phyloP scores from a whole-genome alignment of 768 basidiomycete genomes.

The Boletus reticuloceps region DNA sequence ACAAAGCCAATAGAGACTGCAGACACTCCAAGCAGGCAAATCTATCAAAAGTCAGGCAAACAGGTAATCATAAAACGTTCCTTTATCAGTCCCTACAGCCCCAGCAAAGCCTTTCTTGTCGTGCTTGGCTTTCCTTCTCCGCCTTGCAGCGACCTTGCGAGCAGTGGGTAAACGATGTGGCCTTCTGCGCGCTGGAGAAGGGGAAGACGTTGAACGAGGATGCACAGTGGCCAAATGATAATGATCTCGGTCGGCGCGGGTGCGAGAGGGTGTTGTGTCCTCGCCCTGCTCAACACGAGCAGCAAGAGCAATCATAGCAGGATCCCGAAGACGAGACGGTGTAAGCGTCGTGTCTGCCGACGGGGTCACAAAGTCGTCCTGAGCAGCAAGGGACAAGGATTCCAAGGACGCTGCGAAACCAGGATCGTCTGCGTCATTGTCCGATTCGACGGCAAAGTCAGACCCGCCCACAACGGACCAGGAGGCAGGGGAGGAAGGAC shows the following conservation, averaged over 20 bases:
- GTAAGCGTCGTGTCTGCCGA: slow-evolving; percentile 1
- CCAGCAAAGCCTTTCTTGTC: slow-evolving; percentile 14
- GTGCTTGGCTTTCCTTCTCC: slow-evolving; percentile 18
- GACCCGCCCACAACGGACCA: slow-evolving; percentile 39
- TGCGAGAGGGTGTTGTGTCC: slow-evolving; percentile 9
- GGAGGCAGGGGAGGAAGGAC: slow-evolving; percentile 29
- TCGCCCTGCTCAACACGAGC: neutral
- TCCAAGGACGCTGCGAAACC: slow-evolving; percentile 35
- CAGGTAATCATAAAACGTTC: slow-evolving; percentile 44
- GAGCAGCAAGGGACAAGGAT: slow-evolving; percentile 34
- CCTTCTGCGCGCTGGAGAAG: slow-evolving; percentile 47
- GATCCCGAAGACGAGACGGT: neutral
- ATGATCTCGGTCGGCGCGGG: slow-evolving; percentile 25
- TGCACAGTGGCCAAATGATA: slow-evolving; percentile 32
- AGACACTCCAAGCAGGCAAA: neutral
- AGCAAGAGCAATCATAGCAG: neutral
- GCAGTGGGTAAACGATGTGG: slow-evolving; percentile 21
- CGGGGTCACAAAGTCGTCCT: slow-evolving; percentile 12
- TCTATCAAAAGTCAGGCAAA: slow-evolving; percentile 29
- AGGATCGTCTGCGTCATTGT: slow-evolving; percentile 27
- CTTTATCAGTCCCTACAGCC: slow-evolving; percentile 9
- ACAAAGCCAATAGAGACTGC: neutral
- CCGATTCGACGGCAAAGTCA: slow-evolving; percentile 31
- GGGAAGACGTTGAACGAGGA: slow-evolving; percentile 48
- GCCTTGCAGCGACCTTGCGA: slow-evolving; percentile 12